A percentile compares a stretch with the other conserved stretches of the same genome.
These are phyloP conservation scores for Sphagnum fallax DNA, from an alignment of 228 moss, liverwort and hornwort genomes.

Conservation along the genomic window DNA sequence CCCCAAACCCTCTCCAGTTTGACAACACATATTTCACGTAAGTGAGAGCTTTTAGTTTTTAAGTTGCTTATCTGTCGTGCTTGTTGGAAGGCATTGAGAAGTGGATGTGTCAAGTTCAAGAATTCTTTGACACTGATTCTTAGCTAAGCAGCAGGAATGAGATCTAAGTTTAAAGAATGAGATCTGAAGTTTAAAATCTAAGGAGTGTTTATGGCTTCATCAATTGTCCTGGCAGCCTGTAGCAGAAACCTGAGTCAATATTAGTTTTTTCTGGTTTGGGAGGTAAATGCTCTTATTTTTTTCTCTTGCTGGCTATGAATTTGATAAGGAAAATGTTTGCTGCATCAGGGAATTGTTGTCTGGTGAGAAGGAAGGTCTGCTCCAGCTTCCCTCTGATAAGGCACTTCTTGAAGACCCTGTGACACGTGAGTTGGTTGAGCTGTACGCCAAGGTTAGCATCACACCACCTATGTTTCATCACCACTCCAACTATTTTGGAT, in stretches of 20 bases:
- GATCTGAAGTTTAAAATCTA: no score
- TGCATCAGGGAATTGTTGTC: slow-evolving; percentile 46
- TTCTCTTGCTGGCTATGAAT: no score
- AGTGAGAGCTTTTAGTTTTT: slow-evolving; percentile 2
- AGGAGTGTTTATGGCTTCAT: no score
- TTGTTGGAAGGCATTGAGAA: not conserved
- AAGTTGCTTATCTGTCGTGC: not conserved
- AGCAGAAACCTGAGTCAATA: no score
- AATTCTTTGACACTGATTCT: not conserved
- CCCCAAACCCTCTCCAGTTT: slow-evolving; percentile 65
- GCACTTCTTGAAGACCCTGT: slow-evolving; percentile 61
- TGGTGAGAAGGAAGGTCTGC: slow-evolving; percentile 59
- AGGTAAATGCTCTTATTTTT: not conserved
- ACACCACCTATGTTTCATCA: no score
- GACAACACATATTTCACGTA: slow-evolving; percentile 74
- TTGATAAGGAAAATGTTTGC: not conserved
- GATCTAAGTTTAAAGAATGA: not conserved
- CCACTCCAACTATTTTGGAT: no score
- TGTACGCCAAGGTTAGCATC: slow-evolving; percentile 68
- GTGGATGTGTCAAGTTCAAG: not conserved
- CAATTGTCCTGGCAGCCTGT: slow-evolving; percentile 62
- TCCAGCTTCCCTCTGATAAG: slow-evolving; percentile 85
- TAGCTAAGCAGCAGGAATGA: not conserved
- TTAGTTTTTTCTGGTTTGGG: not conserved
- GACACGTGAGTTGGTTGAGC: slow-evolving; percentile 57